Conservation (phyloP, 2,329 filamentous ascomycete species). For the Pyrenochaeta sp. region DNA sequence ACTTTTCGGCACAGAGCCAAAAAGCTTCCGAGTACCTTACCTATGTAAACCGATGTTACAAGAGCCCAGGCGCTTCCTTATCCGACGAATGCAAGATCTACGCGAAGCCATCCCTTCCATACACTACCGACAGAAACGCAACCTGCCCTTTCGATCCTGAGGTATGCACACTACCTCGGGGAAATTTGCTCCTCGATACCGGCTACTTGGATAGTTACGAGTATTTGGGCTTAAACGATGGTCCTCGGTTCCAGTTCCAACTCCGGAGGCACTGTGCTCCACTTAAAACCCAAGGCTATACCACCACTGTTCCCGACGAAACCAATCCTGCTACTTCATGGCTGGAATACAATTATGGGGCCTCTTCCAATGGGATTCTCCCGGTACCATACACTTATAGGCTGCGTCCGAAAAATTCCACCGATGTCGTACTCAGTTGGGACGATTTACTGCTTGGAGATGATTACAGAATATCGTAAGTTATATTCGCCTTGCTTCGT, state of each 20-base stretch:
- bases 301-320: not conserved
- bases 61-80: not conserved
- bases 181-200: constrained; percentile 24
- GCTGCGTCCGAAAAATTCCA: not conserved
- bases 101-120: constrained; percentile 3
- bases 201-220: constrained; percentile 24
- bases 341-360: not conserved
- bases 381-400: not conserved
- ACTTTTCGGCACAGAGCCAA: not conserved
- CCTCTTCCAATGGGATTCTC: not conserved
- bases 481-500: too few relatives aligned
- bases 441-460: not conserved
- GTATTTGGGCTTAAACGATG: constrained; percentile 22
- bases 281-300: constrained; percentile 1
- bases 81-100: constrained; percentile 8
- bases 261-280: not conserved
- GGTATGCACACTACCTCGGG: constrained; percentile 8
- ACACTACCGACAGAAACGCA: constrained; percentile 6
- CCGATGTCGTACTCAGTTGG: not conserved
- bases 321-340: not conserved
- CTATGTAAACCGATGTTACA: constrained; percentile 20
- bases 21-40: constrained; percentile 30
- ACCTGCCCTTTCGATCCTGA: constrained; percentile 18
- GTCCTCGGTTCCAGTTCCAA: not conserved
- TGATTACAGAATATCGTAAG: not conserved